Evolutionary conservation across 306 rosid genomes (phyloP), one percentile per base, ranked within the genome.

Genomic region (Vigna mungo): DNA sequence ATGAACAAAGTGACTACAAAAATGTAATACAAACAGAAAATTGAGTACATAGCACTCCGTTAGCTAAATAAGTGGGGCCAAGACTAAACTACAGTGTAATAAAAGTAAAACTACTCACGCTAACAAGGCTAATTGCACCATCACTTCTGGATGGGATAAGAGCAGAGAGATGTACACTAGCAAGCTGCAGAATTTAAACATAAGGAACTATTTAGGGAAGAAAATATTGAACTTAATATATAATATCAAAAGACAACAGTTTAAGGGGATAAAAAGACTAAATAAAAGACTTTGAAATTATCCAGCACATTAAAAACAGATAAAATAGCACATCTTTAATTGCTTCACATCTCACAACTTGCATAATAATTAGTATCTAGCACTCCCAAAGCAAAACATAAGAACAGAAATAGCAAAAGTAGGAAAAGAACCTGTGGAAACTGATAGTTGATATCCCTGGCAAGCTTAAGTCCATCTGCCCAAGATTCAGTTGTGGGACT

Each of bases 371-470:
- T 20, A 60, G 55, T 56, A 56, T 15, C 58, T 25, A 41, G 69
- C 27, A 36, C 3, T 20, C 72, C 52, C n/a, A 68, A 69, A 46
- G 51, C 47, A 20, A 55, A 21, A 52, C 48, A 62, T 52, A 32
- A 73, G 51, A 72, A 59, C 43, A 74, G 46, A 34, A 63, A 25
- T 13, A 67, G 17, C 17, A 12, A 39, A 81, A 39, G 60, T 41
- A 55, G 30, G 53, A 32, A 55, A 53, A 60, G 49, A 34, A 92
- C 99, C 96, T 87, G 94, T 30, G 99, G 97, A 66, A 89, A 95
- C 75, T 92, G 90, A 79, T 90, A 95, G 74, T 89, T 91, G 67
- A 95, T 92, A 78, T 95, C 91, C 84, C 87, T 90, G 36, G 99
- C 98, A 66, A 95, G 97, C 79, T 46, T 78, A 66, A 92, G 88